phyloP scores from a whole-genome alignment of 805 yeast genomes.

The Starmerella kuoi region DNA sequence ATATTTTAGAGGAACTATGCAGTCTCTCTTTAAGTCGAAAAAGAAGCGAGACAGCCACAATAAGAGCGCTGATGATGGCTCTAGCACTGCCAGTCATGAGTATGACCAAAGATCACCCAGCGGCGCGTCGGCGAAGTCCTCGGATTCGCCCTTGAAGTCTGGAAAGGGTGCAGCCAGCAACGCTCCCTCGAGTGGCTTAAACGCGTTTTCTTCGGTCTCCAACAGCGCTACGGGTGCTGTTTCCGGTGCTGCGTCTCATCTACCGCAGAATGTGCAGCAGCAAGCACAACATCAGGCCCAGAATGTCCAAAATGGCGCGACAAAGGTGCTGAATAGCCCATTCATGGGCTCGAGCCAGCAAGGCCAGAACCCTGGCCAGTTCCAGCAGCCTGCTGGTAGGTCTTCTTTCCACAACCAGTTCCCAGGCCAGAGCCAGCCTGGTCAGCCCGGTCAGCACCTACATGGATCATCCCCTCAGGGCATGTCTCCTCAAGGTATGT shows the following conservation, averaged over 20 bases:
- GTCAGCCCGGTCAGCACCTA: background rate
- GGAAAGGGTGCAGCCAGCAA: background rate
- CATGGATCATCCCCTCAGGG: no score
- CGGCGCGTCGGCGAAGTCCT: conserved; percentile 10
- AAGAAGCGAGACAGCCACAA: conserved; percentile 23
- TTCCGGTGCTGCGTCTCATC: background rate
- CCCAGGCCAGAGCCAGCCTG: conserved; percentile 1
- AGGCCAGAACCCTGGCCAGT: background rate
- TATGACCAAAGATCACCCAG: conserved; percentile 16
- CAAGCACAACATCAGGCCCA: conserved; percentile 1
- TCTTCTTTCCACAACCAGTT: background rate
- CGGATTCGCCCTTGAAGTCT: conserved; percentile 2
- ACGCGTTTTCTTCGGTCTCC: background rate
- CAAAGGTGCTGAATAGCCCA: conserved; percentile 15
- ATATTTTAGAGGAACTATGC: no score
- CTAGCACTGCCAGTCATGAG: conserved; percentile 9
- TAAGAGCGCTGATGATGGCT: conserved; percentile 12
- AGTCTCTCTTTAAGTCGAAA: conserved; percentile 20
- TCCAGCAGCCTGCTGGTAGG: background rate
- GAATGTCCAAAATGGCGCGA: background rate
- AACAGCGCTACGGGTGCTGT: background rate
- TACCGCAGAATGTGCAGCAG: conserved; percentile 1
- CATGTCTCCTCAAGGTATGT: background rate
- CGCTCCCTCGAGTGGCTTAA: background rate
- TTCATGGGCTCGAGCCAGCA: conserved; percentile 4